phyloP scores from a whole-genome alignment of 257 asterid genomes.

The Paraleonurus japonicus region DNA sequence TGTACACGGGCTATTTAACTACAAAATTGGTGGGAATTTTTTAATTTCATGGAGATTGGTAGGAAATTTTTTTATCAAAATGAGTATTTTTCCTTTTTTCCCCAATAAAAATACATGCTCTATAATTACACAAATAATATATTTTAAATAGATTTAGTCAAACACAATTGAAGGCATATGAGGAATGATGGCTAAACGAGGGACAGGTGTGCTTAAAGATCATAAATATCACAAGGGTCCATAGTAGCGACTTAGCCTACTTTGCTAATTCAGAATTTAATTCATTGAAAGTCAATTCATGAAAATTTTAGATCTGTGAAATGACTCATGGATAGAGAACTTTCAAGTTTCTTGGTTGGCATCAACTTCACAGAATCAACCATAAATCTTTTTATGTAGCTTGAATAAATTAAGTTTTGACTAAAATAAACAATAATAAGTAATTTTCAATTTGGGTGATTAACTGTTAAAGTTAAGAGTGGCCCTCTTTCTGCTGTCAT shows the following conservation, averaged over 20 bases:
- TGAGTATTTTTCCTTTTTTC: no score
- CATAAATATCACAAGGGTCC: slow-evolving; percentile 24
- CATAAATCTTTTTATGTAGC: not conserved
- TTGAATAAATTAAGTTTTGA: slow-evolving; percentile 4
- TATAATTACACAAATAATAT: no score
- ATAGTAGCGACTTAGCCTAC: slow-evolving; percentile 24
- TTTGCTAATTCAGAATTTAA: slow-evolving; percentile 20
- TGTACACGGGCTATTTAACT: no score
- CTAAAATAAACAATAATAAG: not conserved
- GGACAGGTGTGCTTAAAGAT: slow-evolving; percentile 22
- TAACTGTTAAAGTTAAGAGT: not conserved
- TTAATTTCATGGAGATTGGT: no score
- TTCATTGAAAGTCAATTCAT: slow-evolving; percentile 16
- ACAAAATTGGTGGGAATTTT: no score
- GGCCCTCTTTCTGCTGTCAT: slow-evolving; percentile 21
- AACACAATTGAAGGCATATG: not conserved
- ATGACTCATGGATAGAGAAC: not conserved
- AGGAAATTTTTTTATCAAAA: no score
- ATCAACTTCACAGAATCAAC: not conserved
- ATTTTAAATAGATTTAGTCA: not conserved
- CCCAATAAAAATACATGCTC: no score
- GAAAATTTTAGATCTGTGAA: slow-evolving; percentile 3
- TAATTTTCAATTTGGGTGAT: not conserved
- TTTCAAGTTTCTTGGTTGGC: not conserved
- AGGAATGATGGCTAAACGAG: slow-evolving; percentile 9